phyloP scores from a whole-genome alignment of 441 rosid genomes.

The Flueggea neowawraea region DNA sequence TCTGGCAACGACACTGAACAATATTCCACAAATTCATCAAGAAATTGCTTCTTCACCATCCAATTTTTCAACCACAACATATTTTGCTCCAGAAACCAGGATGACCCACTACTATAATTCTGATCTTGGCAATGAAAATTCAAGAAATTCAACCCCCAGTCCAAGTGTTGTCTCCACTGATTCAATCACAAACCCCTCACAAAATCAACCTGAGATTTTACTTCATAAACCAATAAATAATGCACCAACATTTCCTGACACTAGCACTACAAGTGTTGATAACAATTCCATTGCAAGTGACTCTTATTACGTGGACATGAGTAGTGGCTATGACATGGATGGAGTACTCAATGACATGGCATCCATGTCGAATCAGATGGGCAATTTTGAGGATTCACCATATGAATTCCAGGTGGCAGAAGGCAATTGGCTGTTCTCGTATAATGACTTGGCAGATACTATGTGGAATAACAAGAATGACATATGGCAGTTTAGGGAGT shows the following conservation, averaged over 20 bases:
- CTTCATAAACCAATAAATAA: conserved; percentile 16
- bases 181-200: conserved; percentile 9
- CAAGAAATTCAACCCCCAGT: conserved; percentile 11
- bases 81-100: not conserved
- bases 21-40: conserved; percentile 11
- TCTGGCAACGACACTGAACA: too few relatives aligned
- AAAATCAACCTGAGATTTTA: conserved; percentile 11
- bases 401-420: conserved; percentile 19
- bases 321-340: conserved; percentile 29
- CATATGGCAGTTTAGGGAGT: conserved; percentile 32
- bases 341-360: conserved; percentile 18
- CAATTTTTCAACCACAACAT: conserved; percentile 7
- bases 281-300: conserved; percentile 8
- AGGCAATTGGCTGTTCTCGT: conserved; percentile 16
- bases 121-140: conserved; percentile 7
- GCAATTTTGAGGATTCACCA: conserved; percentile 14
- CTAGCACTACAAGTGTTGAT: not conserved
- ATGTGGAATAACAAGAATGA: conserved; percentile 39
- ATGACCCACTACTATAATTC: too few relatives aligned
- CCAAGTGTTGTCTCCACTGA: conserved; percentile 18
- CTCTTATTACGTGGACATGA: conserved; percentile 9
- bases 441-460: conserved; percentile 24
- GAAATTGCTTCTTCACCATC: not conserved
- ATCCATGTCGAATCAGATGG: conserved; percentile 20
- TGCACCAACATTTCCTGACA: not conserved